phyloP scores from a whole-genome alignment of 129 eudicot species.

The Pseudognaphalium luteoalbum region DNA sequence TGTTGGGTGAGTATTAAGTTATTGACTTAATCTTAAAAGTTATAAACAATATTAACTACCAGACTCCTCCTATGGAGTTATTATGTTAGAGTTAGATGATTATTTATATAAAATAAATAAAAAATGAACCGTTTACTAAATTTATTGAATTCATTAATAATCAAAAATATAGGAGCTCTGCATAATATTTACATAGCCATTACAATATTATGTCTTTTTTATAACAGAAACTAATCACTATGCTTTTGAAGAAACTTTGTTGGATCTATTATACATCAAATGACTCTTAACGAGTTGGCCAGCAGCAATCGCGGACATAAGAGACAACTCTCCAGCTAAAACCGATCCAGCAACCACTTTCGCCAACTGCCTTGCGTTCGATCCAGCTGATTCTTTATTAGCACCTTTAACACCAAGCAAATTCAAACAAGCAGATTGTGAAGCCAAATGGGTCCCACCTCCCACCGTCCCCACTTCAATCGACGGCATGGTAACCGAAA shows the following conservation, averaged over 20 bases:
- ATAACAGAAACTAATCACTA: neutral
- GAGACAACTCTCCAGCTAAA: slow-evolving; percentile 68
- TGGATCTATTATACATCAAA: slow-evolving; percentile 71
- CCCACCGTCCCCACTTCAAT: slow-evolving; percentile 83
- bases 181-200: too few species aligned
- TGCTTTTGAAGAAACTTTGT: slow-evolving; percentile 14
- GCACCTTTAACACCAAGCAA: slow-evolving; percentile 77
- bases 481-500: slow-evolving; percentile 78
- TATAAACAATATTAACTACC: too few species aligned
- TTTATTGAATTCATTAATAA: too few species aligned
- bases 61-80: too few species aligned
- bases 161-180: neutral
- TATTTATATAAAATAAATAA: too few species aligned
- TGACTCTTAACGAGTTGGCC: slow-evolving; percentile 81
- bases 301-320: slow-evolving; percentile 70
- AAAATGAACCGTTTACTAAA: neutral
- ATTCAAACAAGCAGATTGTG: slow-evolving; percentile 77
- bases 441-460: slow-evolving; percentile 74
- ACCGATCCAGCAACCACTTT: slow-evolving; percentile 63
- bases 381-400: slow-evolving; percentile 49
- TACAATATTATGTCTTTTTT: too few species aligned
- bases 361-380: slow-evolving; percentile 61
- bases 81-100: too few species aligned
- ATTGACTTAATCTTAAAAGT: too few species aligned
- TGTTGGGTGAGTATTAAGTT: too few species aligned